A percentile compares a stretch with the other conserved stretches of the same genome.
Conservation (phyloP, 306 rosid genomes). For the Cucumis melo region DNA sequence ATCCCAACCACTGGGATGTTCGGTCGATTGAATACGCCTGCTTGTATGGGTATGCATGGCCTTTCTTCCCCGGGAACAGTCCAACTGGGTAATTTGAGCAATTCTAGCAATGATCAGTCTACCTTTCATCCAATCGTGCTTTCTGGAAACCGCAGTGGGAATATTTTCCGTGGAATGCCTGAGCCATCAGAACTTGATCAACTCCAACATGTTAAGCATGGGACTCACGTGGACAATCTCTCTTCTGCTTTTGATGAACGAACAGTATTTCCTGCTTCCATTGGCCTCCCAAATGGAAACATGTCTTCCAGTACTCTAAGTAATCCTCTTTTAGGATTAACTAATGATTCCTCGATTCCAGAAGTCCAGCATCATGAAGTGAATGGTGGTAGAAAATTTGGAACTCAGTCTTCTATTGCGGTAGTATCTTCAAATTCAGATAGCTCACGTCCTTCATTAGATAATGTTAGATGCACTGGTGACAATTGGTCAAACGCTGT, state of each 20-base stretch:
- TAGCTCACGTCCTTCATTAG: slow-evolving; percentile 26
- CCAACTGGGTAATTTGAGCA: slow-evolving; percentile 48
- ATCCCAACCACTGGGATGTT: slow-evolving; percentile 52
- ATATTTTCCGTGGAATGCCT: slow-evolving; percentile 39
- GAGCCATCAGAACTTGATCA: slow-evolving; percentile 32
- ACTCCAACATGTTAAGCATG: slow-evolving; percentile 10
- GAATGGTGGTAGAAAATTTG: slow-evolving; percentile 31
- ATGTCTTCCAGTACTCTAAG: slow-evolving; percentile 15
- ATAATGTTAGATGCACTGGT: slow-evolving; percentile 30
- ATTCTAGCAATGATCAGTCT: slow-evolving; percentile 33
- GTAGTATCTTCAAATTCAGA: slow-evolving; percentile 38
- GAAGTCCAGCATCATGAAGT: slow-evolving; percentile 28
- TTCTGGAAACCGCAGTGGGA: slow-evolving; percentile 36
- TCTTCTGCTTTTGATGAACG: slow-evolving; percentile 24
- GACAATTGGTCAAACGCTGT: slow-evolving; percentile 46
- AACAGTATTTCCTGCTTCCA: slow-evolving; percentile 34
- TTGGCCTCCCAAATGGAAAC: slow-evolving; percentile 34
- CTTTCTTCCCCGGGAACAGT: slow-evolving; percentile 50
- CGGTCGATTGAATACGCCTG: slow-evolving; percentile 63
- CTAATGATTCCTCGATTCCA: slow-evolving; percentile 24
- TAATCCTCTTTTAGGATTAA: slow-evolving; percentile 21
- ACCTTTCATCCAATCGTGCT: slow-evolving; percentile 30
- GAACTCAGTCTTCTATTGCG: slow-evolving; percentile 30
- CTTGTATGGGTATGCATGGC: slow-evolving; percentile 43
- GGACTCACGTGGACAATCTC: slow-evolving; percentile 21